Percentiles rank a stretch among this genome's conserved stretches.
phyloP scores from a whole-genome alignment of 1,284 basidiomycete genomes.

The Ustilago loliicola region DNA sequence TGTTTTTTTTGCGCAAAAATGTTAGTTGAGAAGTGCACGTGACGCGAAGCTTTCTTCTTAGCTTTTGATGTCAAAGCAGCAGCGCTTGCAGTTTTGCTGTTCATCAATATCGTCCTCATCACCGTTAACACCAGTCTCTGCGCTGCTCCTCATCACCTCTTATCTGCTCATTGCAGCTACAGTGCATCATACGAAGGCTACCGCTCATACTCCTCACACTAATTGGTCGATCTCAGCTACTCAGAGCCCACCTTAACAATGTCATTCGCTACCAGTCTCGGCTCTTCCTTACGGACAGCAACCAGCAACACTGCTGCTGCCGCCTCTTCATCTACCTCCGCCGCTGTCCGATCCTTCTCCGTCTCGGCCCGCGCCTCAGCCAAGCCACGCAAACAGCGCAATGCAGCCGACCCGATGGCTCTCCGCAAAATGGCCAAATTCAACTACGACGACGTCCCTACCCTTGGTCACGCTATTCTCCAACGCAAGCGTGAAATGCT shows the following conservation, averaged over 20 bases:
- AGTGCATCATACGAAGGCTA: neutral
- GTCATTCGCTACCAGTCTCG: constrained; percentile 26
- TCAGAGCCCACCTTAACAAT: constrained; percentile 7
- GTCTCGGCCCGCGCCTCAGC: constrained; percentile 37
- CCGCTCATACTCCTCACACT: neutral
- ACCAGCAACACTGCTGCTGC: constrained; percentile 15
- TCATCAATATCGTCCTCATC: neutral
- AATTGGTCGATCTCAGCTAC: neutral
- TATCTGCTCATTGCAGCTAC: neutral
- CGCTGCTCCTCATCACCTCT: neutral
- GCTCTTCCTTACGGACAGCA: constrained; percentile 34
- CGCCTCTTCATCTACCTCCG: constrained; percentile 23
- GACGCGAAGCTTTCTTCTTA: constrained; percentile 25
- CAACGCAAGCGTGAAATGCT: constrained; percentile 63
- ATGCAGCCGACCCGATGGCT: constrained; percentile 50
- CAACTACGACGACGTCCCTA: constrained; percentile 67
- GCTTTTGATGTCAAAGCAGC: constrained; percentile 5
- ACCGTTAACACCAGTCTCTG: neutral
- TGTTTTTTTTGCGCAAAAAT: neutral
- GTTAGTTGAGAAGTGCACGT: constrained; percentile 15
- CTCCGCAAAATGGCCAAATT: constrained; percentile 62
- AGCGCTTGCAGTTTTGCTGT: constrained; percentile 8
- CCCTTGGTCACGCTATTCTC: constrained; percentile 63
- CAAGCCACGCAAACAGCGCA: constrained; percentile 57
- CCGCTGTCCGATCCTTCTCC: constrained; percentile 44